Conservation (phyloP, 1,284 basidiomycete genomes). For the Afroboletus lepidellus region DNA sequence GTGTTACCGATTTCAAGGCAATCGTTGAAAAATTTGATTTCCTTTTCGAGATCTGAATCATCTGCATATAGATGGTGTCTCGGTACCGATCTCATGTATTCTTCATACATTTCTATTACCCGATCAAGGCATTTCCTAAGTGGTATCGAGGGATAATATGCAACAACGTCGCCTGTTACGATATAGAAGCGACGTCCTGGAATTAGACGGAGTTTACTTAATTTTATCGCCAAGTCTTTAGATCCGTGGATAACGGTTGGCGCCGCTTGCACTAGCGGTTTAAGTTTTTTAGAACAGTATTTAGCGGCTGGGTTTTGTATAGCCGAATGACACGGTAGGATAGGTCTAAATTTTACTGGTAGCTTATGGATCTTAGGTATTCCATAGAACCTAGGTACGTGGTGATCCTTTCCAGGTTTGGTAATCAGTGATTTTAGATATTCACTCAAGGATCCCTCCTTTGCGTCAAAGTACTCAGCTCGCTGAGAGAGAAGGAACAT, state of each 20-base stretch:
- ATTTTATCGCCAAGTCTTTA: conserved; percentile 11
- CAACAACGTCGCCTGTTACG: conserved; percentile 3
- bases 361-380: conserved; percentile 12
- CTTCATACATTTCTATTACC: neutral
- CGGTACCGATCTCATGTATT: no score
- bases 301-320: conserved; percentile 8
- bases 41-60: no score
- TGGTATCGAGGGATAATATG: conserved; percentile 1
- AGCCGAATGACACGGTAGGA: neutral
- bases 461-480: neutral
- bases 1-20: neutral
- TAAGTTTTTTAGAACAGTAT: conserved; percentile 8
- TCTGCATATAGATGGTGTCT: no score
- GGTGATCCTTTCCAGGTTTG: rapidly evolving
- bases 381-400: conserved; percentile 6
- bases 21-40: neutral
- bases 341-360: neutral
- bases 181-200: neutral
- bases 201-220: neutral
- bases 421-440: neutral
- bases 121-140: neutral
- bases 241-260: neutral
- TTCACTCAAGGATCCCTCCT: neutral
- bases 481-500: neutral
- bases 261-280: conserved; percentile 2